Conservation (phyloP, 2,329 filamentous ascomycete species). For the Metarhizium humberi region DNA sequence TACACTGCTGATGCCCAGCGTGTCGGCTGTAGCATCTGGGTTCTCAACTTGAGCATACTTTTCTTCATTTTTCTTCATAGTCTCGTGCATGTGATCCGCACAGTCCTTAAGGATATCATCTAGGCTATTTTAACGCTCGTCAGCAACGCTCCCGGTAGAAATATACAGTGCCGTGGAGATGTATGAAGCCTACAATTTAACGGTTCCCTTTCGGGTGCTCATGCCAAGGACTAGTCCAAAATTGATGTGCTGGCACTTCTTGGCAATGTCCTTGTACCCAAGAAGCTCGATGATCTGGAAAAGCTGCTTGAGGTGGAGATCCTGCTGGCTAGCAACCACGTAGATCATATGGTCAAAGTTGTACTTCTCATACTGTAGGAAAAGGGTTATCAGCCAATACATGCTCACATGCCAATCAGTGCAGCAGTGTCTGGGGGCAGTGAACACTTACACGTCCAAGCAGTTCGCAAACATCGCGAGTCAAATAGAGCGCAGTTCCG, state of each 20-base stretch:
- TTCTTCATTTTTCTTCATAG: constrained; percentile 81
- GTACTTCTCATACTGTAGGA: constrained; percentile 39
- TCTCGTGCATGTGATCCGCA: constrained; percentile 92
- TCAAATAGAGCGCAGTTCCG: constrained; percentile 68
- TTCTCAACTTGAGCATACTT: constrained; percentile 90
- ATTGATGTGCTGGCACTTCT: constrained; percentile 64
- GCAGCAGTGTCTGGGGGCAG: no score
- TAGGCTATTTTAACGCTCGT: constrained; percentile 2
- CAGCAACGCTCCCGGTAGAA: neutral
- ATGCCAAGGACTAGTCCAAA: constrained; percentile 65
- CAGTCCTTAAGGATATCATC: constrained; percentile 44
- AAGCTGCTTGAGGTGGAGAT: constrained; percentile 62
- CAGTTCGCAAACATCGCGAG: constrained; percentile 68
- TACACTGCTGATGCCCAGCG: constrained; percentile 83
- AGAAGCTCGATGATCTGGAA: constrained; percentile 66
- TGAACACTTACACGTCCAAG: constrained; percentile 40
- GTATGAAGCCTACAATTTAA: constrained; percentile 46
- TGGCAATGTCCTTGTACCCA: constrained; percentile 56
- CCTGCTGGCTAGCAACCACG: constrained; percentile 63
- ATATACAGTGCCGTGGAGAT: constrained; percentile 1
- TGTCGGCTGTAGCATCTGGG: constrained; percentile 74
- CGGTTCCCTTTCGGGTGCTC: constrained; percentile 63
- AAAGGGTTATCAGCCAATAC: neutral
- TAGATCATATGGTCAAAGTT: constrained; percentile 74
- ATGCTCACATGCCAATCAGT: neutral